These are phyloP conservation scores for Ustilago trichophora DNA, from an alignment of 1,284 basidiomycete species.

Conservation along the genomic window DNA sequence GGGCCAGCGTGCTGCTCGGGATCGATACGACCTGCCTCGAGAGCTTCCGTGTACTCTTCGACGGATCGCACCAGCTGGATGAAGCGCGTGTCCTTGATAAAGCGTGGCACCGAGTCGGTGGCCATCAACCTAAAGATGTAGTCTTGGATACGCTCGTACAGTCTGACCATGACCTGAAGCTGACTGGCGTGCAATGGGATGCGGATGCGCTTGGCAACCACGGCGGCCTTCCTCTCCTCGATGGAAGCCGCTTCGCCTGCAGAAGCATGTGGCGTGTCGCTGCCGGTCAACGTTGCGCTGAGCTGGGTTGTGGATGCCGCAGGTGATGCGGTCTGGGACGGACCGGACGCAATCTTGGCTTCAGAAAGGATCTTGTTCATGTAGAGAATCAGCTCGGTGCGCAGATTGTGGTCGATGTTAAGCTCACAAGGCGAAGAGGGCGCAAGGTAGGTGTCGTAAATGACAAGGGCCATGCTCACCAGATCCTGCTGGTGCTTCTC, in stretches of 20 bases:
- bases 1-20: slow-evolving; percentile 51
- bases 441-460: slow-evolving; percentile 93
- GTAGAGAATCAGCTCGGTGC: slow-evolving; percentile 91
- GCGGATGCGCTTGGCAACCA: slow-evolving; percentile 40
- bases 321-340: slow-evolving; percentile 20
- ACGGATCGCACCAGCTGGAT: slow-evolving; percentile 58
- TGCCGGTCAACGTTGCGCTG: slow-evolving; percentile 10
- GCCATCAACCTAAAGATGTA: slow-evolving; percentile 98
- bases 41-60: slow-evolving; percentile 62
- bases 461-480: slow-evolving; percentile 91
- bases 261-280: slow-evolving; percentile 9
- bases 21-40: slow-evolving; percentile 56
- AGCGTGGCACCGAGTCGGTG: slow-evolving; percentile 86
- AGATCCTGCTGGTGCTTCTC: slow-evolving; percentile 95
- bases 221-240: slow-evolving; percentile 73
- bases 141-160: slow-evolving; percentile 95
- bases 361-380: slow-evolving; percentile 72
- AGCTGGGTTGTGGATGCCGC: slow-evolving; percentile 28
- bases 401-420: slow-evolving; percentile 95
- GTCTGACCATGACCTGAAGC: slow-evolving; percentile 86
- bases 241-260: slow-evolving; percentile 24
- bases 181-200: slow-evolving; percentile 71
- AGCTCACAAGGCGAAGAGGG: slow-evolving; percentile 93
- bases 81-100: slow-evolving; percentile 61
- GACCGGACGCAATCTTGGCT: slow-evolving; percentile 28